phyloP scores from a whole-genome alignment of 495 filamentous ascomycete genomes.

The Aspergillus homomorphus region DNA sequence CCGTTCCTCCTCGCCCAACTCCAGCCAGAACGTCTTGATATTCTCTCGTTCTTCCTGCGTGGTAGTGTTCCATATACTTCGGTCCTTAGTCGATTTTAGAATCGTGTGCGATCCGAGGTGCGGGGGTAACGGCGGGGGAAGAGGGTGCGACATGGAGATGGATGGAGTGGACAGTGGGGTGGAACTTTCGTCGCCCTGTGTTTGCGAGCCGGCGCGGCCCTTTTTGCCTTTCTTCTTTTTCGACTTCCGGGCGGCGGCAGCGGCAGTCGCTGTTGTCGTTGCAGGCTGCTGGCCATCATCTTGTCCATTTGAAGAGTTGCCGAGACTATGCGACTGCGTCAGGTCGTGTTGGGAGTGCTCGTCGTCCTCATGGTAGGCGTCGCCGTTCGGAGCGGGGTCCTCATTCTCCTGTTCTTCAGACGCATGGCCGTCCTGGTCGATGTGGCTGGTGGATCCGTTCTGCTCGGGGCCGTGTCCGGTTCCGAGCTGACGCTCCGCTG shows the following conservation, averaged over 20 bases:
- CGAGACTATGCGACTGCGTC: slow-evolving; percentile 3
- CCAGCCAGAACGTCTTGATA: slow-evolving; percentile 98
- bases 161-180: slow-evolving; percentile 42
- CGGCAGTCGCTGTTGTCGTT: slow-evolving; percentile 12
- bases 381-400: slow-evolving; percentile 20
- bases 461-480: slow-evolving; percentile 27
- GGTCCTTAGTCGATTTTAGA: slow-evolving; percentile 57
- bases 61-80: slow-evolving; percentile 92
- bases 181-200: slow-evolving; percentile 36
- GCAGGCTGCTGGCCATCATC: slow-evolving; percentile 7
- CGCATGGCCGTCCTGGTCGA: slow-evolving; percentile 21
- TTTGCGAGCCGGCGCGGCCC: slow-evolving; percentile 34
- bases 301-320: slow-evolving; percentile 13
- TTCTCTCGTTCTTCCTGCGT: slow-evolving; percentile 90
- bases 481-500: slow-evolving; percentile 46
- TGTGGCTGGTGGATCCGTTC: slow-evolving; percentile 16
- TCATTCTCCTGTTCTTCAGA: slow-evolving; percentile 34
- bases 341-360: slow-evolving; percentile 1
- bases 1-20: slow-evolving; percentile 89
- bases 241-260: slow-evolving; percentile 27
- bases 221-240: slow-evolving; percentile 52
- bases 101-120: slow-evolving; percentile 26
- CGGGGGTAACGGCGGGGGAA: slow-evolving; percentile 35
- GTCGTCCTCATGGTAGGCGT: slow-evolving; percentile 20
- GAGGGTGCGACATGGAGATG: slow-evolving; percentile 41